Percentiles rank a stretch among this genome's conserved stretches.
Evolutionary conservation across 768 basidiomycete genomes (phyloP).

Genomic region (Macrocybe gigantea): DNA sequence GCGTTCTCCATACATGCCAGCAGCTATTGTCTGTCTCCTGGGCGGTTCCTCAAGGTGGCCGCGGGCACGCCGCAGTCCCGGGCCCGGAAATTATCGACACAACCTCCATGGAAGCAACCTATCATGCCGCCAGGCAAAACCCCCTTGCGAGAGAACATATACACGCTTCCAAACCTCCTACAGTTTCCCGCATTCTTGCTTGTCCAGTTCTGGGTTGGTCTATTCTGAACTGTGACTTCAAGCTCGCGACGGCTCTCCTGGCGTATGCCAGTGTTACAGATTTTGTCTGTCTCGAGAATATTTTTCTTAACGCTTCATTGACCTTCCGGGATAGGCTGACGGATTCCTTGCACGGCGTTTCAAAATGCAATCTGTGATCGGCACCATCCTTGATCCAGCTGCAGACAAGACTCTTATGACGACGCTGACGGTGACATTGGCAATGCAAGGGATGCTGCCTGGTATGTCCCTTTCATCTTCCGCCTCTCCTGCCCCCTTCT

Average conservation of each 20-base stretch:
- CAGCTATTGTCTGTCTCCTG: too few relatives aligned
- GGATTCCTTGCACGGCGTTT: conserved; percentile 85
- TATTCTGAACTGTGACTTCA: conserved; percentile 76
- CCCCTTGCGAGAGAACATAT: conserved; percentile 67
- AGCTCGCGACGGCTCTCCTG: conserved; percentile 75
- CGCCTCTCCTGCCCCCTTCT: conserved; percentile 4
- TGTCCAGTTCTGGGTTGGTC: conserved; percentile 93
- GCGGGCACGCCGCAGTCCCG: too few relatives aligned
- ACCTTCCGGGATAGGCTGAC: conserved; percentile 56
- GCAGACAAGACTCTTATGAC: conserved; percentile 97
- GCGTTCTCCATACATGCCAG: too few relatives aligned
- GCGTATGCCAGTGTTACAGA: conserved; percentile 93
- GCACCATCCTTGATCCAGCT: conserved; percentile 93
- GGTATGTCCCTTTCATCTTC: conserved; percentile 38
- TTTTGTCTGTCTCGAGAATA: conserved; percentile 48
- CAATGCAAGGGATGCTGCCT: conserved; percentile 80
- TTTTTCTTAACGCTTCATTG: conserved; percentile 8
- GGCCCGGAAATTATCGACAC: too few relatives aligned
- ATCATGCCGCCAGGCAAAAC: too few relatives aligned
- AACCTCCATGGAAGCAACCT: too few relatives aligned
- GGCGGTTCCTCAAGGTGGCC: too few relatives aligned
- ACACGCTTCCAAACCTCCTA: conserved; percentile 89
- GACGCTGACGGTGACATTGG: conserved; percentile 81
- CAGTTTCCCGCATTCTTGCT: conserved; percentile 78
- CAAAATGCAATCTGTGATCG: conserved; percentile 87